Percentiles rank a stretch among this genome's conserved stretches.
phyloP scores from a whole-genome alignment of 192 early-diverging fungal genomes.

The Backusella macrospora region DNA sequence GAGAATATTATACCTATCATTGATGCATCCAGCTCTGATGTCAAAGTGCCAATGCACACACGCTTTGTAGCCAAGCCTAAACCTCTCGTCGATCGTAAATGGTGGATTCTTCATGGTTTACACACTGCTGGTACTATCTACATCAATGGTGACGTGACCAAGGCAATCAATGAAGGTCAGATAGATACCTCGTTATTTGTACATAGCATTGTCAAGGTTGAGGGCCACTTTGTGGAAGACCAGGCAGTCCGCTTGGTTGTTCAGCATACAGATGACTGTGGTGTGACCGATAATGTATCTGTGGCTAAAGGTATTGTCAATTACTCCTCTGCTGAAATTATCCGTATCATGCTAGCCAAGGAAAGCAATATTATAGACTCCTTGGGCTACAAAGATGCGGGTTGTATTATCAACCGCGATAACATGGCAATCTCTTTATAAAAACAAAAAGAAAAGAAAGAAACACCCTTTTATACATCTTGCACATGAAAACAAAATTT shows the following conservation, averaged over 20 bases:
- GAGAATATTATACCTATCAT: slow-evolving; percentile 80
- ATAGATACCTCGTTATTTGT: slow-evolving; percentile 80
- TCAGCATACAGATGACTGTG: slow-evolving; percentile 48
- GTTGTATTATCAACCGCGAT: slow-evolving; percentile 86
- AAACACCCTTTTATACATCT: not conserved
- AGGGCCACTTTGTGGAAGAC: slow-evolving; percentile 83
- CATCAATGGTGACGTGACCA: slow-evolving; percentile 82
- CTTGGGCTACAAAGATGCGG: slow-evolving; percentile 90
- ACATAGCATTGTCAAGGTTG: slow-evolving; percentile 79
- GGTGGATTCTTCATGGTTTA: slow-evolving; percentile 98
- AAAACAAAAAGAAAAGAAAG: not conserved
- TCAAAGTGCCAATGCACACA: slow-evolving; percentile 69
- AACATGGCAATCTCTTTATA: slow-evolving; percentile 75
- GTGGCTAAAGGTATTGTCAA: slow-evolving; percentile 91
- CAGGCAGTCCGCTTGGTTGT: slow-evolving; percentile 84
- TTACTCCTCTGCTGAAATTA: slow-evolving; percentile 85
- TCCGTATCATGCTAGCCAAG: slow-evolving; percentile 83
- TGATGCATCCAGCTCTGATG: slow-evolving; percentile 36
- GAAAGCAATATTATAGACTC: slow-evolving; percentile 77
- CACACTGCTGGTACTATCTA: slow-evolving; percentile 82
- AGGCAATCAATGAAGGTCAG: slow-evolving; percentile 77
- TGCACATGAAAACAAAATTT: slow-evolving; percentile 1
- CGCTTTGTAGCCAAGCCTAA: slow-evolving; percentile 84
- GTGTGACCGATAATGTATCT: slow-evolving; percentile 55
- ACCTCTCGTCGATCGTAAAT: slow-evolving; percentile 91